Conservation (phyloP, 257 asterid genomes). For the Solanum peruvianum region DNA sequence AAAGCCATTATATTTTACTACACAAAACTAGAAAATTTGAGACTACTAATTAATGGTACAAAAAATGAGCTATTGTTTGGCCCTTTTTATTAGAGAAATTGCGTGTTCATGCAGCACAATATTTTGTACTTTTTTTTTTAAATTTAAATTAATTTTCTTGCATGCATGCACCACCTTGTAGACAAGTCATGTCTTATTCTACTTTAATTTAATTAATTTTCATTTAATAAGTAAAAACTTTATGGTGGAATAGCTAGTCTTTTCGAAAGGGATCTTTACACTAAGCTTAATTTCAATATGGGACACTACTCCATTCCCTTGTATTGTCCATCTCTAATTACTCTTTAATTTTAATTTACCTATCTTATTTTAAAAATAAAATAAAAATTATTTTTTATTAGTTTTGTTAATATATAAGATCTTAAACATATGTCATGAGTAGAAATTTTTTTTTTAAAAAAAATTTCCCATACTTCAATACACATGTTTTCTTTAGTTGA, state of each 20-base stretch:
- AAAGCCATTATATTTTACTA: neutral
- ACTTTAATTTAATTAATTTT: neutral
- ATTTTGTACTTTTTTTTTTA: neutral
- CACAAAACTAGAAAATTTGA: neutral
- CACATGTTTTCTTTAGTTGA: neutral
- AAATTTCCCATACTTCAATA: neutral
- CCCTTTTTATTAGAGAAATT: neutral
- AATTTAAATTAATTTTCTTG: neutral
- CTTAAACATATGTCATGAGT: too few species aligned
- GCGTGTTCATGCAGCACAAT: neutral
- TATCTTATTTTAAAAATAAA: neutral
- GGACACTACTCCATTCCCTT: neutral
- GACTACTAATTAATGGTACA: neutral
- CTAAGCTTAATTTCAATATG: neutral
- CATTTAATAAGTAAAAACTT: neutral
- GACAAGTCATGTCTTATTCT: neutral
- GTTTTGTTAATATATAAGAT: too few species aligned
- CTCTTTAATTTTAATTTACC: rapidly evolving
- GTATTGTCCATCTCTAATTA: neutral
- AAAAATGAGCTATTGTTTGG: neutral
- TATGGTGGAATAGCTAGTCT: neutral
- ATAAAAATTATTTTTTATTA: too few species aligned
- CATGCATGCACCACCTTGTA: neutral
- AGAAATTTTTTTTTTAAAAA: too few species aligned
- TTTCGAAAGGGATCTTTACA: neutral